Base-by-base conservation (phyloP, 768 basidiomycete species). In the Termitomyces sp. region DNA sequence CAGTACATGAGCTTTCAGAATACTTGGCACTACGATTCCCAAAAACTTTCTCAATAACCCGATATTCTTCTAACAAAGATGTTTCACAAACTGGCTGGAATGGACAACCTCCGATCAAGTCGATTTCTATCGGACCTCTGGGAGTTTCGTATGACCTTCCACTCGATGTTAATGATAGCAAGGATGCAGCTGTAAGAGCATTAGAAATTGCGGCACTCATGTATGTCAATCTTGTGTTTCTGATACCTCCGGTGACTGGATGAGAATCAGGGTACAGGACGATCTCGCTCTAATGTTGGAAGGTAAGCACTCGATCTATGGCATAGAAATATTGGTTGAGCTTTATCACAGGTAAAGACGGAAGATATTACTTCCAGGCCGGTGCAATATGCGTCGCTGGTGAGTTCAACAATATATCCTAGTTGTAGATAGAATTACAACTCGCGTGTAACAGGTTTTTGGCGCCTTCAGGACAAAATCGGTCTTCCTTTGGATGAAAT, bases 401-500 rank as follows among this genome's bases (percentile, higher is more conserved):
- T 83, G 48, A 60, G 77, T 67, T 13, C 26, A 13, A 27, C 24
- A 4, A 27, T 18, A 13, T 29, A 2, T 44, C 1, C 22, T 26
- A 48, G 16, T 16, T 27, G 31, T 22, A 26, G 27, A 10, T 36
- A 24, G 24, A 29, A 3, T 24, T 18, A 24, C n/a, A n/a, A n/a
- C 46, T 39, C 16, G 32, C 20, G n/a, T 36, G 22, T 22, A 29
- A 59, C 64, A 88, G 90, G 90, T 24, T 85, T 82, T 60, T 91
- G 90, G 90, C 78, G 88, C 18, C 76, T 91, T 72, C 67, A 79
- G 61, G 88, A 91, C 70, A 91, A 91, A 72, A 81, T 88, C 54
- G 91, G 89, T 7, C 73, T 85, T 63, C 75, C 84, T 22, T 72
- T 91, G 37, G 84, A 89, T 54, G 84, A 89, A 54, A 90, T 91